Conservation (phyloP, 805 yeast species). For the Hanseniaspora lindneri region DNA sequence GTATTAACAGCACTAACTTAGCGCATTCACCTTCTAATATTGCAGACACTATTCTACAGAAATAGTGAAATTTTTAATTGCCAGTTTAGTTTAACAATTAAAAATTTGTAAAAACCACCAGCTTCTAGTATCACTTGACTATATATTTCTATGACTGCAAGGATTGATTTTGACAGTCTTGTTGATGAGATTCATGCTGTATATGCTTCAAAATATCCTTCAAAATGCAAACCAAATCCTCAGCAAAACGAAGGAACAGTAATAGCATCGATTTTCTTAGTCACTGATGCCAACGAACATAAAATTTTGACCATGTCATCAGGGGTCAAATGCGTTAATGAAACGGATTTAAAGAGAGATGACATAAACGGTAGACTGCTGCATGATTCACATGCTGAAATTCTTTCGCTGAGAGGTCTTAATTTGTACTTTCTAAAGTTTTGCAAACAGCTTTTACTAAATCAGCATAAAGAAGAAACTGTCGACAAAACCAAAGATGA, state of each 20-base stretch:
- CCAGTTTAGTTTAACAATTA: too few relatives aligned
- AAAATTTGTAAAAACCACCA: too few relatives aligned
- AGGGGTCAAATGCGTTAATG: constrained; percentile 73
- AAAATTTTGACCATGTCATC: constrained; percentile 48
- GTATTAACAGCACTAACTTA: too few relatives aligned
- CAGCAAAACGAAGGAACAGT: constrained; percentile 2
- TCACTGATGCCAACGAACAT: neutral
- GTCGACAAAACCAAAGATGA: too few relatives aligned
- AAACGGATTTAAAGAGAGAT: constrained; percentile 31
- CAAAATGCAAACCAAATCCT: constrained; percentile 8
- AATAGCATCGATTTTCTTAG: constrained; percentile 1
- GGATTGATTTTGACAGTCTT: neutral
- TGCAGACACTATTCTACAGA: too few relatives aligned
- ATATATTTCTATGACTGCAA: too few relatives aligned
- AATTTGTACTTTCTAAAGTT: constrained; percentile 49
- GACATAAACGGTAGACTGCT: constrained; percentile 43
- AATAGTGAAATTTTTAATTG: too few relatives aligned
- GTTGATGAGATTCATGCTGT: neutral
- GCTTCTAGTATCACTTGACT: too few relatives aligned
- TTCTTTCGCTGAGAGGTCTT: constrained; percentile 58
- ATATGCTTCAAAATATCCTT: neutral
- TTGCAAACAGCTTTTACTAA: constrained; percentile 20
- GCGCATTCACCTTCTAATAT: too few relatives aligned
- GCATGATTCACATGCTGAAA: constrained; percentile 89
- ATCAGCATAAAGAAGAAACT: too few relatives aligned